phyloP scores from a whole-genome alignment of 192 early-diverging fungal genomes.

The Chytriomyces confervae region DNA sequence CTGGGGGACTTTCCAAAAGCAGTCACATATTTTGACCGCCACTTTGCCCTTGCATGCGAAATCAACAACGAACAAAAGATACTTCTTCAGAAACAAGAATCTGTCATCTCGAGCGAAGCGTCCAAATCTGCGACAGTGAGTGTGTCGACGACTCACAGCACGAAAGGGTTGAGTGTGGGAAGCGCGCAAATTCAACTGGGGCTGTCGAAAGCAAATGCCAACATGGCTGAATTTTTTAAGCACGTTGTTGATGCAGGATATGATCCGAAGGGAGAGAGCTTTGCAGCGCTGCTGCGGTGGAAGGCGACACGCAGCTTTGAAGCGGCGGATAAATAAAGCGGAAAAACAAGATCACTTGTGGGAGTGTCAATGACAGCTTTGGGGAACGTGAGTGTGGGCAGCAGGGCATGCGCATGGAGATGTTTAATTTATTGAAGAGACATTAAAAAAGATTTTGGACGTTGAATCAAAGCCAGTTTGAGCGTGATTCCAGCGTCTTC shows the following conservation, averaged over 20 bases:
- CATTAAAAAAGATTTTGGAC: neutral
- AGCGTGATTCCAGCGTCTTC: constrained; percentile 74
- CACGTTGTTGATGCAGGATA: constrained; percentile 7
- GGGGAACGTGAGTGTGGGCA: neutral
- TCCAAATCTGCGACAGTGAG: neutral
- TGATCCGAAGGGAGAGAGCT: neutral
- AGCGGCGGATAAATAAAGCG: neutral
- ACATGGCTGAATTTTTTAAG: constrained; percentile 49
- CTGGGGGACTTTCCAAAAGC: constrained; percentile 49
- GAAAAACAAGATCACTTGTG: neutral
- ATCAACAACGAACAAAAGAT: constrained; percentile 12
- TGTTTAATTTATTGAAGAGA: neutral
- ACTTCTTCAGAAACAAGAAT: neutral
- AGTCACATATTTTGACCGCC: constrained; percentile 50
- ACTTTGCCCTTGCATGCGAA: constrained; percentile 46
- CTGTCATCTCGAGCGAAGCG: neutral
- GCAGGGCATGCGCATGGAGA: neutral
- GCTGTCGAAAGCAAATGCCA: constrained; percentile 50
- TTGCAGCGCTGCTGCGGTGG: constrained; percentile 37
- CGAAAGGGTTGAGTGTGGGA: constrained; percentile 35
- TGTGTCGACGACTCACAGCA: neutral
- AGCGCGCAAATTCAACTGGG: constrained; percentile 53
- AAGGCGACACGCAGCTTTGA: constrained; percentile 42
- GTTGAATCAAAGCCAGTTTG: constrained; percentile 60
- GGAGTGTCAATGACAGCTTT: neutral